Percentiles rank a stretch among this genome's conserved stretches.
Conservation (phyloP, 208 protist genomes). For the Borovskyia barvae region DNA sequence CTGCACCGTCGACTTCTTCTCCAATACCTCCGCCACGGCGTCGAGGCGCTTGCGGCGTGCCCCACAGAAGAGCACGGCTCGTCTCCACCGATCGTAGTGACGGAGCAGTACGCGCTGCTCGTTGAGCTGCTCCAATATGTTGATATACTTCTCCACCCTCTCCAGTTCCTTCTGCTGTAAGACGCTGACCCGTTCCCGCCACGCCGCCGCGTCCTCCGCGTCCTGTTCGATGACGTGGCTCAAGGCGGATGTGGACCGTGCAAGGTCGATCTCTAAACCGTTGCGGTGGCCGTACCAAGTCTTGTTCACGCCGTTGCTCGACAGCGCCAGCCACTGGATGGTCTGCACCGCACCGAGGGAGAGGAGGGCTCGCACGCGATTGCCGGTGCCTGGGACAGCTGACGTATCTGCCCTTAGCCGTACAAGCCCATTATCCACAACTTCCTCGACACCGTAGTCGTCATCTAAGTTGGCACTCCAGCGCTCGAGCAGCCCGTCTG, state of each 20-base stretch:
- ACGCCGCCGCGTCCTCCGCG: conserved; percentile 60
- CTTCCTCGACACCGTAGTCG: conserved; percentile 84
- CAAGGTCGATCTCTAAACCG: conserved; percentile 57
- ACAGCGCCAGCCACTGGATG: conserved; percentile 75
- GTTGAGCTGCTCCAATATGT: conserved; percentile 57
- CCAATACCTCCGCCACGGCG: conserved; percentile 29
- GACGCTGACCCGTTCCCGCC: conserved; percentile 47
- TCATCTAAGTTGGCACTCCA: conserved; percentile 85
- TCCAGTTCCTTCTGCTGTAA: conserved; percentile 59
- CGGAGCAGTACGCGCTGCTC: conserved; percentile 53
- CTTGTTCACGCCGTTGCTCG: conserved; percentile 87
- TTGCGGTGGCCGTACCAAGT: conserved; percentile 86
- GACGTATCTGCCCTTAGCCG: background rate
- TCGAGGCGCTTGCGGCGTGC: conserved; percentile 4
- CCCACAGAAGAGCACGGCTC: conserved; percentile 9
- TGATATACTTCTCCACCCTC: conserved; percentile 56
- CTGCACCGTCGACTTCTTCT: conserved; percentile 29
- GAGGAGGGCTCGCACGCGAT: conserved; percentile 32
- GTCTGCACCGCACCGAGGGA: conserved; percentile 64
- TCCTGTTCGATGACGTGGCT: conserved; percentile 72
- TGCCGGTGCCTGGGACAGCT: background rate
- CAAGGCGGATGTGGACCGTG: conserved; percentile 45
- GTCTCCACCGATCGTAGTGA: conserved; percentile 62
- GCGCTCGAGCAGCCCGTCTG: conserved; percentile 73
- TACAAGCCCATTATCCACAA: conserved; percentile 47